phyloP scores from a whole-genome alignment of 768 basidiomycete species.

The Hypholoma fasciculare region DNA sequence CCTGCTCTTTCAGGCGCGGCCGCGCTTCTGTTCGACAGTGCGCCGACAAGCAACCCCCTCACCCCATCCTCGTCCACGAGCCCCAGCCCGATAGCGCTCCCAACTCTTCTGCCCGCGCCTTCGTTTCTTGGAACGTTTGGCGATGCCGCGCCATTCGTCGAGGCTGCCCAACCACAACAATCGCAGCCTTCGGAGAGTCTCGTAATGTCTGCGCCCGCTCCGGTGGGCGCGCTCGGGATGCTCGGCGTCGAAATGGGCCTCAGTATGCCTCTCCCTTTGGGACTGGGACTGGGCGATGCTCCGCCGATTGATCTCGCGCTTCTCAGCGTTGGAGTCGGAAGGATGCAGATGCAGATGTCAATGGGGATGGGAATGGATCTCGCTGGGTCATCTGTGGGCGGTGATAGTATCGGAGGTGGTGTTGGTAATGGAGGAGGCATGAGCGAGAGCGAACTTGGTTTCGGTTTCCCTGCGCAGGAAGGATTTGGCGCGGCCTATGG shows the following conservation, averaged over 20 bases:
- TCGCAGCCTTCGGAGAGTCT: background rate
- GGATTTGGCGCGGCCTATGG: conserved; percentile 6
- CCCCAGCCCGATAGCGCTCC: background rate
- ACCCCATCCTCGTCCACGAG: too few relatives aligned
- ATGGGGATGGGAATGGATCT: background rate
- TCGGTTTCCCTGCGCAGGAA: conserved; percentile 19
- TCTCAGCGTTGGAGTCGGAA: background rate
- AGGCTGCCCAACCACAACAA: too few relatives aligned
- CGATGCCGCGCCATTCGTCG: too few relatives aligned
- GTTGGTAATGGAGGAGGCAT: background rate
- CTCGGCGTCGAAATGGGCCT: background rate
- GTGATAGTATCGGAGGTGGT: too few relatives aligned
- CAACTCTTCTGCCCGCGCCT: background rate
- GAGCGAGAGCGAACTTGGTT: conserved; percentile 22
- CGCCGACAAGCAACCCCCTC: too few relatives aligned
- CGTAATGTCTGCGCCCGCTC: conserved; percentile 8
- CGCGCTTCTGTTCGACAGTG: background rate
- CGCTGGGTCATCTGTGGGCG: background rate
- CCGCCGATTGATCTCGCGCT: background rate
- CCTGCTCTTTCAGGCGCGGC: background rate
- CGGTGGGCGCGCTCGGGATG: conserved; percentile 1
- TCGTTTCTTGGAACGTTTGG: background rate
- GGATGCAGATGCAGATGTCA: background rate
- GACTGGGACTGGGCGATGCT: background rate
- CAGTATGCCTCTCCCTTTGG: background rate